Evolutionary conservation across 73 alveolate species (phyloP), one percentile per base, ranked within the genome.

Genomic region (Paramecium biaurelia): DNA sequence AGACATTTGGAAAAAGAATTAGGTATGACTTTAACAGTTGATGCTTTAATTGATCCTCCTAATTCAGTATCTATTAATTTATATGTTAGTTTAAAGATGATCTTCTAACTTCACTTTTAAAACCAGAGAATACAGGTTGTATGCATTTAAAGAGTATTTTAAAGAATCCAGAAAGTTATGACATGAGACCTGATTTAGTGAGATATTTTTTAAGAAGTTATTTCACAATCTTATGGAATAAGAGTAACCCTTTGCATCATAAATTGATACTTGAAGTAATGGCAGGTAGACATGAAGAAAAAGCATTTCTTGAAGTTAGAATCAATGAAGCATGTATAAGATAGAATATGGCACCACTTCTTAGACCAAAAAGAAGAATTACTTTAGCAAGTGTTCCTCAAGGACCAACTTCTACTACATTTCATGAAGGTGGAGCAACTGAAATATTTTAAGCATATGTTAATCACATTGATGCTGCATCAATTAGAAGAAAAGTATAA

Each of bases 381-480:
- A 79, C 90, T 2, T 24, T 85, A 4, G 70, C 90, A 9, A 42
- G 76, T 24, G 45, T 79, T 23, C 76, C 90, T 12, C 2, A 79
- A 79, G 90, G 90, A 10, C 70, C 76, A 24, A 79, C 72, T 1
- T 11, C 76, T 4, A 79, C 90, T 24, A 79, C 90, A 4, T 79
- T 79, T 43, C 74, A 79, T 41, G 90, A 79, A 24, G 49, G 49
- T 79, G 76, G 74, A 10, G 70, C 90, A 0, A 79, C 90, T 41
- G 90, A 79, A 49, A 85, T 85, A 28, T 34, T 86, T 42, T 37
- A 76, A 26, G 92, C 94, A 2, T 95, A 93, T 85, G 93, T 95
- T 21, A 95, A 95, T 68, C 97, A 95, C 35, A 74, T 95, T 26
- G 98, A 95, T 93, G 97, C 98, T 12, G 97, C 86, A 28, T 57